Evolutionary conservation across 2,329 filamentous ascomycete species (phyloP).

Genomic region (Trichoderma afroharzianum): DNA sequence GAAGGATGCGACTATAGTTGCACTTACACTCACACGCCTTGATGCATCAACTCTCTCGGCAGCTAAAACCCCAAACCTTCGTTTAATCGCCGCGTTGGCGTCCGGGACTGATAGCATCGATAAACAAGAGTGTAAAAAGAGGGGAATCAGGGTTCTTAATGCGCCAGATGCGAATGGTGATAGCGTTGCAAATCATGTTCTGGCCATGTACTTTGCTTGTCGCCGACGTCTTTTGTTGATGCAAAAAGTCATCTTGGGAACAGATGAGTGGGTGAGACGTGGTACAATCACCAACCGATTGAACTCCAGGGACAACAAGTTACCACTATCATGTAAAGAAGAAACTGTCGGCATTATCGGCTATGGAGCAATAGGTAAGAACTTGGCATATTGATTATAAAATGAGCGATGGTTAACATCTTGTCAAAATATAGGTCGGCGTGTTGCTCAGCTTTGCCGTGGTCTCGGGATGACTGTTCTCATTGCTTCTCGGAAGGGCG

Average conservation of each 20-base stretch:
- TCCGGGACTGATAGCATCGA: not conserved
- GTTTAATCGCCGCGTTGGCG: not conserved
- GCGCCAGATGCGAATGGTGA: not conserved
- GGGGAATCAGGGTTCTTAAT: not conserved
- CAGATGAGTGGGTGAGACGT: not conserved
- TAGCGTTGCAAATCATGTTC: not conserved
- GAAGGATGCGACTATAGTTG: not conserved
- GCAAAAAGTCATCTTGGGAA: not conserved
- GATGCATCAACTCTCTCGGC: not conserved
- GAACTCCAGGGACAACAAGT: not conserved
- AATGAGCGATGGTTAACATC: not conserved
- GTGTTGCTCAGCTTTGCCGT: not conserved
- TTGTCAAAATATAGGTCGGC: not conserved
- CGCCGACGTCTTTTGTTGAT: not conserved
- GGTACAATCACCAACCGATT: not conserved
- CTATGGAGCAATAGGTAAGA: not conserved
- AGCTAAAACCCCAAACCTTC: not conserved
- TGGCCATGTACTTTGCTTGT: not conserved
- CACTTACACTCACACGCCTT: not conserved
- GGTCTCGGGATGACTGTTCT: not conserved
- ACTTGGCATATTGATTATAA: not conserved
- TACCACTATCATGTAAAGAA: not conserved
- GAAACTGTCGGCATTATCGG: not conserved
- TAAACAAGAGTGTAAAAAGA: not conserved
- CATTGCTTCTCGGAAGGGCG: not conserved